phyloP scores from a whole-genome alignment of 768 basidiomycete species.

The Lactifluus subvellereus region DNA sequence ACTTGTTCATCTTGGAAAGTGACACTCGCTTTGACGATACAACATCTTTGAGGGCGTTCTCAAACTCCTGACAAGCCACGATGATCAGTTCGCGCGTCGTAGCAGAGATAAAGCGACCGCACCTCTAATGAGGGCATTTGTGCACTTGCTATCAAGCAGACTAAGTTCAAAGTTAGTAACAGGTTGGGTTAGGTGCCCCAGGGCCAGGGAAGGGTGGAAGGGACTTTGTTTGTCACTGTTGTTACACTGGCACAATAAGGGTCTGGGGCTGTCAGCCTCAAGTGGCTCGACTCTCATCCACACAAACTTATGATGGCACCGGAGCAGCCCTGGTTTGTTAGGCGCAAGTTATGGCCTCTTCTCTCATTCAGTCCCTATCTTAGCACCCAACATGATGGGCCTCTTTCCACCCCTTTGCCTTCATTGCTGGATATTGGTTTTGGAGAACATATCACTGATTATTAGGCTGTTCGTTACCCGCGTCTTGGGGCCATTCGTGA shows the following conservation, averaged over 20 bases:
- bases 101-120: neutral
- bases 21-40: slow-evolving; percentile 81
- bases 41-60: slow-evolving; percentile 72
- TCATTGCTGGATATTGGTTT: neutral
- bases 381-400: neutral
- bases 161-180: neutral
- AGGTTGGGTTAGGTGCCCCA: neutral
- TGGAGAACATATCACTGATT: neutral
- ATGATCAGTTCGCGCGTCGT: neutral
- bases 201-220: neutral
- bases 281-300: too few species aligned
- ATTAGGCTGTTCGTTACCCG: neutral
- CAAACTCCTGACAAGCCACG: slow-evolving; percentile 57
- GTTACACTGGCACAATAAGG: neutral
- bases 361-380: neutral
- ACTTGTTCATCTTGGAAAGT: slow-evolving; percentile 71
- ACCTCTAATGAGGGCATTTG: slow-evolving; percentile 28
- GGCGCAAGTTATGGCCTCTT: too few species aligned
- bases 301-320: too few species aligned
- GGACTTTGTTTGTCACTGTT: slow-evolving; percentile 17
- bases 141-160: slow-evolving; percentile 1
- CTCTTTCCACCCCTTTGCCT: neutral
- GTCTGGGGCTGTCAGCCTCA: neutral
- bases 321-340: too few species aligned
- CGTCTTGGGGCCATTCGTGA: neutral